Evolutionary conservation across 2,329 filamentous ascomycete genomes (phyloP).

Genomic region (Pleomassaria siparia): DNA sequence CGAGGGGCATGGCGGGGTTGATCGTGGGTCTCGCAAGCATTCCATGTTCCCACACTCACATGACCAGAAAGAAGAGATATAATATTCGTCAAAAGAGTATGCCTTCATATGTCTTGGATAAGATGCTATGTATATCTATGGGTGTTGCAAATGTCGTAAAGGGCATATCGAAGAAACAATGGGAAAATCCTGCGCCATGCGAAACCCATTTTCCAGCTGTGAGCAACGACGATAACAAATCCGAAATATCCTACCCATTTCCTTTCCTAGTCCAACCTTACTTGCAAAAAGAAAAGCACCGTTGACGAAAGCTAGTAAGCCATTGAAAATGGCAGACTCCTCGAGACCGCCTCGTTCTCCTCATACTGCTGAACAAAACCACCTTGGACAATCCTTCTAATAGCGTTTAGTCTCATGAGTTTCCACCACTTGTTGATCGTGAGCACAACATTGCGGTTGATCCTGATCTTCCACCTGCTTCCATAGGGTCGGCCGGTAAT

Average conservation of each 20-base stretch:
- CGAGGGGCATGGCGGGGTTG: constrained; percentile 2
- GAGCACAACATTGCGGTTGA: constrained; percentile 61
- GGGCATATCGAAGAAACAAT: constrained; percentile 1
- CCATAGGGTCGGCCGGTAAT: constrained; percentile 59
- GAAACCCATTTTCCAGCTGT: neutral
- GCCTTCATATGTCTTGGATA: neutral
- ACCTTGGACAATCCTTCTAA: constrained; percentile 60
- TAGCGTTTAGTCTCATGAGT: constrained; percentile 61
- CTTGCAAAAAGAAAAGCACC: neutral
- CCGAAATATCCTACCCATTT: neutral
- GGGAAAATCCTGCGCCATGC: neutral
- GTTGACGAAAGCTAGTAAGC: constrained; percentile 15
- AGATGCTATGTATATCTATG: constrained; percentile 1
- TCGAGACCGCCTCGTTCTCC: constrained; percentile 39
- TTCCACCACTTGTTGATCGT: constrained; percentile 76
- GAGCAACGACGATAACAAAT: neutral
- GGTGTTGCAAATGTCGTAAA: neutral
- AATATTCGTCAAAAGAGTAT: too few relatives aligned
- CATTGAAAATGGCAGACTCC: constrained; percentile 36
- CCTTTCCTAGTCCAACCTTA: neutral
- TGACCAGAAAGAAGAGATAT: too few relatives aligned
- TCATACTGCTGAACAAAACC: constrained; percentile 42
- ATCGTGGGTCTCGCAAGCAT: constrained; percentile 1
- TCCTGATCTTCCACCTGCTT: constrained; percentile 61
- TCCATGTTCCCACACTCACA: too few relatives aligned